Evolutionary conservation across 2,329 filamentous ascomycete species (phyloP), one percentile per base, ranked within the genome.

Genomic region (Trichoderma cornu-damae): DNA sequence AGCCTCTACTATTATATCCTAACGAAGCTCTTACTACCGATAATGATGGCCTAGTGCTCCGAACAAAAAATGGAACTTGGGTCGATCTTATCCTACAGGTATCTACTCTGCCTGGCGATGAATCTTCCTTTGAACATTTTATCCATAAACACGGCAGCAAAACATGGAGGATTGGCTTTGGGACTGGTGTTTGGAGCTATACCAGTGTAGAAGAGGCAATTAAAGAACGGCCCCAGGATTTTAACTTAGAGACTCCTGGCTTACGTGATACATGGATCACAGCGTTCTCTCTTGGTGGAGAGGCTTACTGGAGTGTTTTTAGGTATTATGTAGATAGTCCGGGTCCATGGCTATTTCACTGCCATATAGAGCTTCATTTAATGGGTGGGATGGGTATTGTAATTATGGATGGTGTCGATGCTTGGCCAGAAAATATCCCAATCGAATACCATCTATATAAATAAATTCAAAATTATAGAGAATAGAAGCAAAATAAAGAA

Each of bases 141-240:
- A 80, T 87, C 48, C 84, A 87, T 74, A 85, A 85, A 71, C 84
- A 87, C 69, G 78, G 79, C 48, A 82, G 79, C 63, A 84, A 83
- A 65, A 82, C 79, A 69, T 85, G 76, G 63, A 69, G 78, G 20
- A 75, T 87, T 32, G 84, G 83, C 1, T 58, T 69, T 0, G 83
- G 82, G 2, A 63, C 62, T 0, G 80, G 81, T 0, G 56, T 61
- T 2, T 87, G 81, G 65, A 76, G 72, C 12, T 86, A 79, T 73
- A 67, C 65, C 2, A 76, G 73, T 1, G 78, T 85, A 0, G 78
- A 74, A 0, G 79, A 84, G 57, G 83, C 83, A 0, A 70, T 73
- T 2, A 62, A 67, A 9, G 72, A 72, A 11, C 68, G 72, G 0
- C 81, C 81, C 0, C 68, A 73, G 16, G 71, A 65, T 20, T 85